phyloP scores from a whole-genome alignment of 345 rosid species.

The Excoecaria agallocha region DNA sequence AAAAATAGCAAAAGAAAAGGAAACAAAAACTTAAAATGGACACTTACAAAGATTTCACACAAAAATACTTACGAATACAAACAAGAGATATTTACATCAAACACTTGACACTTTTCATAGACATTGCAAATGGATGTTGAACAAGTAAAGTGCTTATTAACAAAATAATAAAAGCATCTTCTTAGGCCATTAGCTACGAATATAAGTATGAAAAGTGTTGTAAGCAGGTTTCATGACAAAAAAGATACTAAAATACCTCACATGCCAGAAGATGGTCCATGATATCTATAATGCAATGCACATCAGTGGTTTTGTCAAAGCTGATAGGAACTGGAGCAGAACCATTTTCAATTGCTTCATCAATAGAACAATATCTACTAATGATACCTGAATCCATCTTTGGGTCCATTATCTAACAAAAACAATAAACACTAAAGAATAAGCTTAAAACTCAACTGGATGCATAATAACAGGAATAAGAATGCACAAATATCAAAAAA shows the following conservation, averaged over 20 bases:
- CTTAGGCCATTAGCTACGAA: no score
- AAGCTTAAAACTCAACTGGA: neutral
- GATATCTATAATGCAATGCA: constrained; percentile 73
- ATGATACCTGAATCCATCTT: constrained; percentile 98
- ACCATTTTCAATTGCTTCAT: constrained; percentile 91
- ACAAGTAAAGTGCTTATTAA: neutral
- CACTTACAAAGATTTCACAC: neutral
- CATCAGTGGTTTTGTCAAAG: constrained; percentile 57
- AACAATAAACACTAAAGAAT: constrained; percentile 3
- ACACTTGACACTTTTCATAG: neutral
- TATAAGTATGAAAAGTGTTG: no score
- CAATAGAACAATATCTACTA: constrained; percentile 68
- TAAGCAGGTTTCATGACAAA: neutral
- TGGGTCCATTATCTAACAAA: constrained; percentile 91
- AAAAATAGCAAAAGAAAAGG: neutral
- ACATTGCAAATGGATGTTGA: neutral
- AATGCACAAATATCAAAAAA: neutral
- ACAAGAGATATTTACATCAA: neutral
- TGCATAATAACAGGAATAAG: neutral
- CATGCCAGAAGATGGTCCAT: constrained; percentile 94
- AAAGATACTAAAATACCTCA: constrained; percentile 56
- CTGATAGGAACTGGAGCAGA: constrained; percentile 82
- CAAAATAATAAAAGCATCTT: neutral
- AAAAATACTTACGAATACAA: neutral
- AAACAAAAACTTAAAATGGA: neutral